These are phyloP conservation scores for Nakazawaea wyomingensis DNA, from an alignment of 805 yeast species.

Conservation along the genomic window DNA sequence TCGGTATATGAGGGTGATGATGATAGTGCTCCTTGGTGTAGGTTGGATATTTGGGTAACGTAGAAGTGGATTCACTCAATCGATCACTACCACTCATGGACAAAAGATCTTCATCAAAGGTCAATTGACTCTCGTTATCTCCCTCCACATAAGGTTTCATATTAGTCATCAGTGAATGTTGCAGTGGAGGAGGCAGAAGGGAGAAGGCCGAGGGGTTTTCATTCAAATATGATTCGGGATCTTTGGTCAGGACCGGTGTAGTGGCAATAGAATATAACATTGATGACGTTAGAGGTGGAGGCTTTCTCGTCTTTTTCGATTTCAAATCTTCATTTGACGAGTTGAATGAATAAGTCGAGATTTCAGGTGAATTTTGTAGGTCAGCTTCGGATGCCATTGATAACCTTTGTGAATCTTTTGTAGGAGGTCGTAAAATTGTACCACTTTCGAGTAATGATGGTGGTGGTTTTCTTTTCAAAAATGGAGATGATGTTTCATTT, in stretches of 20 bases:
- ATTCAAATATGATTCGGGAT: not conserved
- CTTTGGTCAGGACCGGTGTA: not conserved
- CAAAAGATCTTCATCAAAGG: slow-evolving; percentile 3
- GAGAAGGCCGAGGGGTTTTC: not conserved
- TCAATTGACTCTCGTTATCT: slow-evolving; percentile 6
- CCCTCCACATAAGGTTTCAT: too few relatives aligned
- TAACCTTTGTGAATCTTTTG: not conserved
- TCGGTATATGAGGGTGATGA: slow-evolving; percentile 10
- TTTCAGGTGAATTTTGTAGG: slow-evolving; percentile 3
- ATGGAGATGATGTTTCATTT: not conserved
- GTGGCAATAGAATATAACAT: not conserved
- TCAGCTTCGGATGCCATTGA: slow-evolving; percentile 6
- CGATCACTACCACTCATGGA: slow-evolving; percentile 1
- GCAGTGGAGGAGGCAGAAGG: not conserved
- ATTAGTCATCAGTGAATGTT: too few relatives aligned
- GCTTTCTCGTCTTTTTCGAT: slow-evolving; percentile 4
- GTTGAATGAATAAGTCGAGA: slow-evolving; percentile 3
- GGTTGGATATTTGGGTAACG: slow-evolving; percentile 12
- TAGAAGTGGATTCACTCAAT: slow-evolving; percentile 5
- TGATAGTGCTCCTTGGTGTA: slow-evolving; percentile 6
- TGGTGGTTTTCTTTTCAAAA: slow-evolving; percentile 9
- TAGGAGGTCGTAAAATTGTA: not conserved
- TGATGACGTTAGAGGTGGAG: slow-evolving; percentile 4
- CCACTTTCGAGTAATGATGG: not conserved
- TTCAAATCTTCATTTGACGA: slow-evolving; percentile 5